A percentile compares a stretch with the other conserved stretches of the same genome.
These are phyloP conservation scores for Tetrahymena elliotti DNA, from an alignment of 73 alveolate species.

Conservation along the genomic window DNA sequence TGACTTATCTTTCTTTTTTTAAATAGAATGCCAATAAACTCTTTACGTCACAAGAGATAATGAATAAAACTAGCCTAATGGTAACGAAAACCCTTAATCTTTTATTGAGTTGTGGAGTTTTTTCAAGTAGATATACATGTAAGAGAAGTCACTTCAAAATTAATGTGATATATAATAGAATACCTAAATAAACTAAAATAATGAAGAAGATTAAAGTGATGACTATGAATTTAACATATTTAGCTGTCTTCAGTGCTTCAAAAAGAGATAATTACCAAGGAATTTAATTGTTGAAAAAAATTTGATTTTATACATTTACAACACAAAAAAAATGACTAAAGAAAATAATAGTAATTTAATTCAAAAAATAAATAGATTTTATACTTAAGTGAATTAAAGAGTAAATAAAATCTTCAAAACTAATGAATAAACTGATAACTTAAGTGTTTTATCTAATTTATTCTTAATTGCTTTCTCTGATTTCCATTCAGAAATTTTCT, in stretches of 20 bases:
- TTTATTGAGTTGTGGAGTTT: neutral
- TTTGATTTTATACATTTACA: neutral
- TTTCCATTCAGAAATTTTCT: neutral
- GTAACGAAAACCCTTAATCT: neutral
- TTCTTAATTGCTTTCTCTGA: neutral
- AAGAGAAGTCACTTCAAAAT: neutral
- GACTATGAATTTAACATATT: neutral
- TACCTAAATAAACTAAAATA: neutral
- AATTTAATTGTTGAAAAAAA: neutral
- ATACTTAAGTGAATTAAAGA: neutral
- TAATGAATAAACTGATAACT: neutral
- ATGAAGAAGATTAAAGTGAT: neutral
- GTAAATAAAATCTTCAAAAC: neutral
- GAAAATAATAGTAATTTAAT: neutral
- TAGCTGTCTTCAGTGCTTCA: neutral
- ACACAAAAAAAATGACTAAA: neutral
- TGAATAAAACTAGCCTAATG: neutral
- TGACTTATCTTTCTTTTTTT: neutral
- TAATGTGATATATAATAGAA: neutral
- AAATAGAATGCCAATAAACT: neutral
- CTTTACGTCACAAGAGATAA: neutral
- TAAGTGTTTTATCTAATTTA: neutral
- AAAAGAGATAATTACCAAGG: neutral
- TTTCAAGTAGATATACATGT: neutral
- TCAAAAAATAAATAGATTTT: neutral